These are phyloP conservation scores for Cyclanthera cordifolia DNA, from an alignment of 306 rosid species.

Conservation along the genomic window DNA sequence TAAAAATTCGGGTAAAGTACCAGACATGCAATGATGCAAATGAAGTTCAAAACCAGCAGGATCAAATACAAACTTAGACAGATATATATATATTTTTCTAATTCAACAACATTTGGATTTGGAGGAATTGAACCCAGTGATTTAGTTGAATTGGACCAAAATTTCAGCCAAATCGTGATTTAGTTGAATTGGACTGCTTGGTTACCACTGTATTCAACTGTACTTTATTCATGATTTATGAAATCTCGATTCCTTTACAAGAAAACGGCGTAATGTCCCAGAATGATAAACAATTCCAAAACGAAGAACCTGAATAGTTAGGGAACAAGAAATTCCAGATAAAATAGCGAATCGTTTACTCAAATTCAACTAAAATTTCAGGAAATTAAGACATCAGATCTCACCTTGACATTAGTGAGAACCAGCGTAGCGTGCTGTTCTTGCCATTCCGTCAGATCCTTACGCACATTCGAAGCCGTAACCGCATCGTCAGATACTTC, in stretches of 20 bases:
- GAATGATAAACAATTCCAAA: neutral
- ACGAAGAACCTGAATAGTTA: neutral
- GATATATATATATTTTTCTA: too few species aligned
- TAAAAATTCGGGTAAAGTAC: neutral
- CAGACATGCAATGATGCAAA: neutral
- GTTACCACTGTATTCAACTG: neutral
- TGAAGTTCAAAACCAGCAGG: neutral
- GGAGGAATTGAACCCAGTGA: too few species aligned
- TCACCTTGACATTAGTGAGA: slow-evolving; percentile 78
- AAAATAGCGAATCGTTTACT: neutral
- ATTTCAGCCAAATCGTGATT: neutral
- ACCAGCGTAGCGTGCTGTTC: slow-evolving; percentile 89
- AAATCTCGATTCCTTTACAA: neutral
- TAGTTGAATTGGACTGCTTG: neutral
- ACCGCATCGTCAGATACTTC: slow-evolving; percentile 49
- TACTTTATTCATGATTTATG: neutral
- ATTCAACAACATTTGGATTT: too few species aligned
- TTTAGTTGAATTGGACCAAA: too few species aligned
- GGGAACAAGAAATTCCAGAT: neutral
- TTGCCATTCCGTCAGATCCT: slow-evolving; percentile 94
- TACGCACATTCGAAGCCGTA: slow-evolving; percentile 63
- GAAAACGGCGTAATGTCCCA: neutral
- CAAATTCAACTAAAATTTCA: neutral
- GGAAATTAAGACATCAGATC: neutral
- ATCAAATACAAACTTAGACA: neutral